Base-by-base conservation (phyloP, 257 asterid genomes). In the Solanum pinnatisectum region DNA sequence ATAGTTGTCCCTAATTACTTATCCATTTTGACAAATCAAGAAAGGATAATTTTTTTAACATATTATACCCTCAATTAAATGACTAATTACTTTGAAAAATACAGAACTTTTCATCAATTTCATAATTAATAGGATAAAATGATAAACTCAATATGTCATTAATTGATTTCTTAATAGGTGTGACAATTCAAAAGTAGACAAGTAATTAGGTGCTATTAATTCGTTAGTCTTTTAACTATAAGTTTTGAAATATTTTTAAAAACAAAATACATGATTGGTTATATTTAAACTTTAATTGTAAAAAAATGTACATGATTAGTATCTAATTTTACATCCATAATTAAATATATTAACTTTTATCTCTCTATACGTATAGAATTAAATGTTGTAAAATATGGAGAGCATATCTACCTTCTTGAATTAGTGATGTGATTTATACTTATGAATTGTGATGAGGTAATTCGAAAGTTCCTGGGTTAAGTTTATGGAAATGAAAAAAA, bases 381-480 rank as follows among this genome's bases (percentile, higher is more conserved):
- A 6, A 77, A 39, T n/a, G 23, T 23, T 77, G 20, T 39, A 6
- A 76, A 76, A n/a, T 77, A 40, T 77, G 27, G 84, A 40, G 60
- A 40, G 49, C 36, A 77, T 3, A n/a, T 39, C 84, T 13, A 6
- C 33, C 84, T 37, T 77, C 84, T 35, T 20, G 49, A 73, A 73
- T 20, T 8, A 73, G 82, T 20, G 82, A 73, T 10, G 10, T 73
- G 82, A 73, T 27, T 35, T 73, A 35, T 33, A 71, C 15, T 71
- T 8, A 60, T 60, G 30, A 30, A 22, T 22, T 3, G 11, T 8
- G 3, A 23, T 23, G 30, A 23, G 15, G 5, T 10, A 25, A 10
- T 4, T n/a, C 2, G 14, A 4, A 63, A 8, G 13, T 63, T 4
- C n/a, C 1, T 6, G 4, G 0, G 2, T 23, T 10, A 1, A 63